phyloP scores from a whole-genome alignment of 768 basidiomycete genomes.

The Russula ochroleuca region DNA sequence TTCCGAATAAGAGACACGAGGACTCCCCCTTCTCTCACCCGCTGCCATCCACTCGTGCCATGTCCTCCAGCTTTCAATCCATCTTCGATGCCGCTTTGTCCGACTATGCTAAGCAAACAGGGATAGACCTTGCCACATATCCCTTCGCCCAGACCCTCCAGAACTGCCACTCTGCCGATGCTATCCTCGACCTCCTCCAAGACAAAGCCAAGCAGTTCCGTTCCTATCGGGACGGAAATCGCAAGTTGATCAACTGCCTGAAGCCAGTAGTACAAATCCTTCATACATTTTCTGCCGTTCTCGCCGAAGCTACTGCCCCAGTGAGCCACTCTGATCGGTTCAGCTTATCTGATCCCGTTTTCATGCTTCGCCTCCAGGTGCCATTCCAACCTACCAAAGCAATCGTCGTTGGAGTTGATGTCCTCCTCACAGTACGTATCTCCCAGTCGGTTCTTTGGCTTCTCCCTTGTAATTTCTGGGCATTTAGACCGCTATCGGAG shows the following conservation, averaged over 20 bases:
- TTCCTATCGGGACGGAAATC: slow-evolving; percentile 1
- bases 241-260: not conserved
- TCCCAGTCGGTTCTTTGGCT: too few relatives aligned
- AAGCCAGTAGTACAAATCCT: not conserved
- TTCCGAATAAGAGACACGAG: too few relatives aligned
- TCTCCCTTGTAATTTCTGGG: not conserved
- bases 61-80: not conserved
- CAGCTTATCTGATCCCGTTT: not conserved
- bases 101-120: not conserved
- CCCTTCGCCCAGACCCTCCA: not conserved
- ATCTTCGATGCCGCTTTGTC: not conserved
- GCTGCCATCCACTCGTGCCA: too few relatives aligned
- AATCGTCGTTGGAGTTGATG: not conserved
- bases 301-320: not conserved
- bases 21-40: too few relatives aligned
- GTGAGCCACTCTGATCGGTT: not conserved
- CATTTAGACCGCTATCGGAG: not conserved
- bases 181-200: not conserved
- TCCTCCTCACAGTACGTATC: not conserved
- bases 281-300: not conserved
- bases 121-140: not conserved
- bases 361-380: not conserved
- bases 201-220: not conserved
- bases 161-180: not conserved
- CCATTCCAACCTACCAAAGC: not conserved